A percentile compares a stretch with the other conserved stretches of the same genome.
Evolutionary conservation across 1,139 yeast species (phyloP).

Genomic region (Blastobotrys apis): DNA sequence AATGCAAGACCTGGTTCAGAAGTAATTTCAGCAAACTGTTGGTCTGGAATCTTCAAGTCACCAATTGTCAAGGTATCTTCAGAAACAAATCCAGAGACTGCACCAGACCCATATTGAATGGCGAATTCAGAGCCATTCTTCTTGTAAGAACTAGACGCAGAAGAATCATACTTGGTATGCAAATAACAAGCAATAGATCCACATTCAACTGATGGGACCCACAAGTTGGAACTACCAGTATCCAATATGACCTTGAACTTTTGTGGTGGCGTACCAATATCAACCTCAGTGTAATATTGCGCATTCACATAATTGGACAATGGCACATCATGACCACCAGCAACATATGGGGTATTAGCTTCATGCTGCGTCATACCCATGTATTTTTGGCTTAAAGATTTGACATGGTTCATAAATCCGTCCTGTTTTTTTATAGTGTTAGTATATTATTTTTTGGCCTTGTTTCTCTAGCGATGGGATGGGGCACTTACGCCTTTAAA

Average conservation of each 20-base stretch:
- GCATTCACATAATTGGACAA: conserved; percentile 90
- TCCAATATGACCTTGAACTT: conserved; percentile 71
- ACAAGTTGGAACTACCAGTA: conserved; percentile 93
- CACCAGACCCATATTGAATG: conserved; percentile 88
- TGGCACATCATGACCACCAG: conserved; percentile 57
- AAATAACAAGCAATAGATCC: conserved; percentile 90
- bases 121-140: conserved; percentile 80
- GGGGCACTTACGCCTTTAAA: conserved; percentile 51
- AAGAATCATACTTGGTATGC: conserved; percentile 85
- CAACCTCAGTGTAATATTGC: conserved; percentile 87
- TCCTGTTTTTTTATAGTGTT: conserved; percentile 18
- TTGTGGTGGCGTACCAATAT: conserved; percentile 91
- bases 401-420: conserved; percentile 57
- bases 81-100: conserved; percentile 86
- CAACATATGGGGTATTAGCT: conserved; percentile 36
- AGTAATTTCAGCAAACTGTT: conserved; percentile 95
- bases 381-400: conserved; percentile 72
- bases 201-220: conserved; percentile 92
- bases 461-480: too few relatives aligned
- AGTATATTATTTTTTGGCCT: not conserved
- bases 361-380: conserved; percentile 48
- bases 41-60: conserved; percentile 76
- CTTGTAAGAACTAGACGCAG: conserved; percentile 70
- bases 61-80: conserved; percentile 78
- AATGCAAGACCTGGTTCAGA: conserved; percentile 96